Percentiles rank a stretch among this genome's conserved stretches.
phyloP scores from a whole-genome alignment of 768 basidiomycete species.

The Trametes villosa region DNA sequence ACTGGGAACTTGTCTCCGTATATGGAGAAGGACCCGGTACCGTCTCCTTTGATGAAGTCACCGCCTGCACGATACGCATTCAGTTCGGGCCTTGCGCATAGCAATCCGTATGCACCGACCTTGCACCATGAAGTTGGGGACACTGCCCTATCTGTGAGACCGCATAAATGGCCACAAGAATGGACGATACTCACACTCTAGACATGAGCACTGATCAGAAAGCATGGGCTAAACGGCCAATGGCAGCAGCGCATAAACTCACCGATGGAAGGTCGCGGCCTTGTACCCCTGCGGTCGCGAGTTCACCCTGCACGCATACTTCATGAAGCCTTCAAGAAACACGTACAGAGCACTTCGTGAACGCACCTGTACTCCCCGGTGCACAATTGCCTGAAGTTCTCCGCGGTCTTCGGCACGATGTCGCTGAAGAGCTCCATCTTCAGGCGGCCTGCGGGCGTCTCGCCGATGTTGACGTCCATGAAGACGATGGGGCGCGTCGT shows the following conservation, averaged over 20 bases:
- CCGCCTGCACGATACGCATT: slow-evolving; percentile 57
- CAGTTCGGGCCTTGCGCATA: no score
- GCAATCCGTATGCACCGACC: slow-evolving; percentile 47
- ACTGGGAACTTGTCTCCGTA: slow-evolving; percentile 95
- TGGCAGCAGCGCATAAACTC: slow-evolving; percentile 33
- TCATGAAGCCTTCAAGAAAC: neutral
- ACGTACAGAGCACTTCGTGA: neutral
- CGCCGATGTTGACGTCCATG: slow-evolving; percentile 96
- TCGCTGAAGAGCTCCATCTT: slow-evolving; percentile 99
- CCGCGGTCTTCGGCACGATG: slow-evolving; percentile 96
- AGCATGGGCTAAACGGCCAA: slow-evolving; percentile 24
- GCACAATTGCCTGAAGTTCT: slow-evolving; percentile 97
- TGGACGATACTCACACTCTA: slow-evolving; percentile 69
- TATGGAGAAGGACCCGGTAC: slow-evolving; percentile 95
- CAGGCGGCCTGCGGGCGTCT: slow-evolving; percentile 91
- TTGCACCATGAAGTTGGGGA: slow-evolving; percentile 97
- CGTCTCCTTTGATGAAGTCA: slow-evolving; percentile 93
- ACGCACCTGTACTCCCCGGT: slow-evolving; percentile 91
- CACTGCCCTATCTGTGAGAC: slow-evolving; percentile 58
- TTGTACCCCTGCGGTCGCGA: slow-evolving; percentile 91
- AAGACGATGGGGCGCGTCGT: slow-evolving; percentile 83
- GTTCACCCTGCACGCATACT: slow-evolving; percentile 57
- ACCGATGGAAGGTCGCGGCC: slow-evolving; percentile 91
- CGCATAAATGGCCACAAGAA: slow-evolving; percentile 24
- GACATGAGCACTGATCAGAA: slow-evolving; percentile 25